Base-by-base conservation (phyloP, 2,329 filamentous ascomycete species). In the Sclerotinia sclerotiorum region DNA sequence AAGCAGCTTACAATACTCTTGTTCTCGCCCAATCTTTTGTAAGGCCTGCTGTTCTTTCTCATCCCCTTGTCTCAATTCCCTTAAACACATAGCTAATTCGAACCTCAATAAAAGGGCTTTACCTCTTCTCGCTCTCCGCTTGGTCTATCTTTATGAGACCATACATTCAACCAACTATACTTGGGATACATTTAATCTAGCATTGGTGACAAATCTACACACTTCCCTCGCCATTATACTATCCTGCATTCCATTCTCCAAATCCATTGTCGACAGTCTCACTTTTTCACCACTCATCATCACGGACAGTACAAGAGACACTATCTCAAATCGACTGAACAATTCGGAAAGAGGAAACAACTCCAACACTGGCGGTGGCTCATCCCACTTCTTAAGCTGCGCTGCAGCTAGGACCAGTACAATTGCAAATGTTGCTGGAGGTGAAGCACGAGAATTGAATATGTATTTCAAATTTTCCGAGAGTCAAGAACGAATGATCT, bases 221-320 rank as follows among this genome's bases (percentile, higher is more conserved):
- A 6, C 48, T 24, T 58, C 35, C n/a, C 57, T 35, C 46, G 42
- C 65, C 39, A 49, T 69, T 17, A 60, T 68, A 54, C 46, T 62
- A 42, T 63, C 49, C 49, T 61, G 65, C 17, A 65, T 69, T 13
- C 65, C 68, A 35, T 69, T 69, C 65, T 51, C 68, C 29, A 62
- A 63, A 61, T 57, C 67, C 4, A 48, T 68, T 5, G 29, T 68
- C 55, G 60, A 69, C 27, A 62, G 56, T 56, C 56, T 68, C 17
- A 24, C 35, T 8, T 32, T 52, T 32, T 21, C 29, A 51, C 65
- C 65, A 17, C 42, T 60, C 21, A 13, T 52, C 24, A 52, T 52
- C 4, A 52, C 61, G 7, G 46, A 60, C 17, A 60, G 19, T 21
- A 29, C 42, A 29, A 60, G 42, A 21, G 57, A 24, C 24, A 46